A percentile compares a stretch with the other conserved stretches of the same genome.
Evolutionary conservation across 129 eudicot genomes (phyloP).

Genomic region (Centaurea solstitialis): DNA sequence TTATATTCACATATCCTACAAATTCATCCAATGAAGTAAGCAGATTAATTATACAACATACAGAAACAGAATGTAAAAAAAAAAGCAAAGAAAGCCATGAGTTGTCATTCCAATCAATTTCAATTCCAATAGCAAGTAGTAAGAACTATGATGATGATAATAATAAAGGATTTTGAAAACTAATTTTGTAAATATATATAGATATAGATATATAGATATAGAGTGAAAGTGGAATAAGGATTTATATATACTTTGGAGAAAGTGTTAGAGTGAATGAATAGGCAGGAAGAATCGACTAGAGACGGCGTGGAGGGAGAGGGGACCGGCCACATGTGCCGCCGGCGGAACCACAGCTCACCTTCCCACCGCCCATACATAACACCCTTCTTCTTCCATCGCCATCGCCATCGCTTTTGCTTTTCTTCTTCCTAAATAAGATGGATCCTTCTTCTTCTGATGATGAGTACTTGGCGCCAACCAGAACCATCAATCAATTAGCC

Average conservation of each 20-base stretch:
- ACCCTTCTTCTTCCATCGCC: constrained; percentile 31
- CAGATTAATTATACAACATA: not conserved
- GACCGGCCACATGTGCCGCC: constrained; percentile 75
- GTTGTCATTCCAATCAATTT: constrained; percentile 12
- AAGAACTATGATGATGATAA: not conserved
- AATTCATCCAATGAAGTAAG: not conserved
- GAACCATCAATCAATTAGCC: constrained; percentile 32
- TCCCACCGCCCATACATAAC: constrained; percentile 45
- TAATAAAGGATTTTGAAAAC: not conserved
- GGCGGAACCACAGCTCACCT: constrained; percentile 48
- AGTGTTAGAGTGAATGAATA: constrained; percentile 37
- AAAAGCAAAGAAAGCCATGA: not conserved
- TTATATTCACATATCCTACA: not conserved
- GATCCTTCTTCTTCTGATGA: constrained; percentile 19
- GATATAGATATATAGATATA: not conserved
- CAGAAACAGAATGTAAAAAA: not conserved
- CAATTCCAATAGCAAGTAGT: not conserved
- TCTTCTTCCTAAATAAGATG: constrained; percentile 18
- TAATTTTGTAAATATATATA: not conserved
- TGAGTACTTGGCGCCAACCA: constrained; percentile 24
- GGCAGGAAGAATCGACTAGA: constrained; percentile 40
- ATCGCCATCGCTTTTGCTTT: no score
- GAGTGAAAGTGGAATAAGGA: not conserved
- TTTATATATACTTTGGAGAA: constrained; percentile 43
- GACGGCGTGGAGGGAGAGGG: constrained; percentile 52